Percentiles rank a stretch among this genome's conserved stretches.
phyloP scores from a whole-genome alignment of 1,139 yeast genomes.

The Protomyces lactucae-debilis region DNA sequence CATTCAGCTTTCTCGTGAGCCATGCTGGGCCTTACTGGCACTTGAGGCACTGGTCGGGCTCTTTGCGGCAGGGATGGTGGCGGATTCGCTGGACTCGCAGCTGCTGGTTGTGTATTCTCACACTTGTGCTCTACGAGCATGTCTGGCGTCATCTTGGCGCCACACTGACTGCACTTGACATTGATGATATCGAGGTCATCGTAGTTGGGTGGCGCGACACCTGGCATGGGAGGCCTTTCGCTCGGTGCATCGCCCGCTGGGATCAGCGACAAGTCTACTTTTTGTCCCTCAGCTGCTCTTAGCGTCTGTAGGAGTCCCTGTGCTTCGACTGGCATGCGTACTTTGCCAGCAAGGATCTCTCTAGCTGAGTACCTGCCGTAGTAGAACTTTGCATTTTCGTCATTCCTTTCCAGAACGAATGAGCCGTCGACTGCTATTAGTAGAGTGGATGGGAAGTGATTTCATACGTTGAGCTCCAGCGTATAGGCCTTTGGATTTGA shows the following conservation, averaged over 20 bases:
- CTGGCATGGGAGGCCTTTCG: constrained; percentile 2
- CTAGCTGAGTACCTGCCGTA: constrained; percentile 3
- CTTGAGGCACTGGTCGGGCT: neutral
- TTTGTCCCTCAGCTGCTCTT: constrained; percentile 12
- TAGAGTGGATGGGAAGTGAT: too few relatives aligned
- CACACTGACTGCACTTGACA: constrained; percentile 22
- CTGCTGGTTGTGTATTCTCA: neutral
- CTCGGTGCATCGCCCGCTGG: constrained; percentile 23
- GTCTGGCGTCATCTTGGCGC: constrained; percentile 11
- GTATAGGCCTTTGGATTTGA: constrained; percentile 23
- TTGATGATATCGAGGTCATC: constrained; percentile 23
- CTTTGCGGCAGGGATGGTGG: neutral
- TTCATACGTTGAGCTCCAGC: constrained; percentile 18
- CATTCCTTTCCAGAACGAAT: constrained; percentile 16
- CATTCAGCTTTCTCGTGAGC: too few relatives aligned
- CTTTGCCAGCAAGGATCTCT: constrained; percentile 13
- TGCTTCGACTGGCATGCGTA: constrained; percentile 10
- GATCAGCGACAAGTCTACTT: constrained; percentile 9
- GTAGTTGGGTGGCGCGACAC: constrained; percentile 13
- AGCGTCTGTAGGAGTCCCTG: constrained; percentile 17
- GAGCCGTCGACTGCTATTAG: constrained; percentile 18
- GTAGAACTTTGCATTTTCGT: constrained; percentile 23
- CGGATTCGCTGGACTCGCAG: neutral
- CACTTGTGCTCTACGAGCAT: constrained; percentile 12
- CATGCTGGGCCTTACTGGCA: too few relatives aligned